Conservation (phyloP, 257 asterid species). For the Solanum arcanum region DNA sequence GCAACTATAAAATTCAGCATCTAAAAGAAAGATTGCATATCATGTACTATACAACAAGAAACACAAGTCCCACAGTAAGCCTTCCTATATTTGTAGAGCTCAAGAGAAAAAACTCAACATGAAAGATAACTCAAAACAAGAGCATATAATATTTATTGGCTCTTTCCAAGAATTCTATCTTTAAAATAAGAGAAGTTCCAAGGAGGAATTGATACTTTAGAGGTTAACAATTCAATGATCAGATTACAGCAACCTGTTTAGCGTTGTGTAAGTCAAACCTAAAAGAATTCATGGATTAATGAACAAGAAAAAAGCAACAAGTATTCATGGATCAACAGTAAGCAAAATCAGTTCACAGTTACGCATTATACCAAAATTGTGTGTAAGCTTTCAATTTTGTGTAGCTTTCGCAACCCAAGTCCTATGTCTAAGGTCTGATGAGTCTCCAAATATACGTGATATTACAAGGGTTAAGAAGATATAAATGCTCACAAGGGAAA, state of each 20-base stretch:
- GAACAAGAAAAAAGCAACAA: not conserved
- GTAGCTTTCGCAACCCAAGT: not conserved
- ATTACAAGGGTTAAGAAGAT: not conserved
- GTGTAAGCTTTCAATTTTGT: not conserved
- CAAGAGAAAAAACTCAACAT: not conserved
- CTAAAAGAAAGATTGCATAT: not conserved
- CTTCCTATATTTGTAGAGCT: not conserved
- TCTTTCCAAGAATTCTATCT: not conserved
- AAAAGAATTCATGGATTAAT: not conserved
- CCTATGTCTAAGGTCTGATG: not conserved
- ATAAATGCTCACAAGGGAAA: not conserved
- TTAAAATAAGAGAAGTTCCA: not conserved
- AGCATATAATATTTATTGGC: not conserved
- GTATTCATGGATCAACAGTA: not conserved
- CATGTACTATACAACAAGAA: not conserved
- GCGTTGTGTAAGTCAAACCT: not conserved
- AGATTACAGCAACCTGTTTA: not conserved
- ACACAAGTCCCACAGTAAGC: not conserved
- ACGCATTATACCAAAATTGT: not conserved
- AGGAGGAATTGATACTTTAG: not conserved
- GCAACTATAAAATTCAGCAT: not conserved
- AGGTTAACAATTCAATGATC: not conserved
- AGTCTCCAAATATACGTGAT: not conserved
- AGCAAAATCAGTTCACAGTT: not conserved
- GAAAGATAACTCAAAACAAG: not conserved